A percentile compares a stretch with the other conserved stretches of the same genome.
Conservation (phyloP, 2,329 filamentous ascomycete species). For the Saccharata proteae region DNA sequence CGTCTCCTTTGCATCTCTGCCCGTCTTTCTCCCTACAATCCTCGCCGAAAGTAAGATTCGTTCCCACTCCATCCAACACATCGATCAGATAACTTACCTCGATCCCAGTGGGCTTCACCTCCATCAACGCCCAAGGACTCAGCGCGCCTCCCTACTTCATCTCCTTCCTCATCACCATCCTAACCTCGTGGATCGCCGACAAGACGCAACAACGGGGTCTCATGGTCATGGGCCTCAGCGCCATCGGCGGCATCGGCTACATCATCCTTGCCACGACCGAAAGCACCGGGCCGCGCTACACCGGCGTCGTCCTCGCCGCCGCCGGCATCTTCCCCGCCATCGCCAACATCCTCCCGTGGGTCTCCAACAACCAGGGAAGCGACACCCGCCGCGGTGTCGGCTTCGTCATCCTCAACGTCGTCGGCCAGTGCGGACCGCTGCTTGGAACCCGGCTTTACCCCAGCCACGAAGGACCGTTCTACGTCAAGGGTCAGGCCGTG, state of each 20-base stretch:
- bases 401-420: constrained; percentile 54
- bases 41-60: constrained; percentile 27
- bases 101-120: constrained; percentile 49
- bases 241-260: constrained; percentile 51
- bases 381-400: constrained; percentile 55
- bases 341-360: constrained; percentile 59
- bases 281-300: constrained; percentile 38
- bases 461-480: constrained; percentile 18
- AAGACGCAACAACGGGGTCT: constrained; percentile 50
- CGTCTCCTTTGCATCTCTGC: constrained; percentile 41
- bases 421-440: constrained; percentile 41
- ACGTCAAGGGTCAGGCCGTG: constrained; percentile 22
- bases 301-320: constrained; percentile 43
- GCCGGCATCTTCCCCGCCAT: constrained; percentile 56
- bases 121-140: constrained; percentile 57
- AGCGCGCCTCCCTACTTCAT: constrained; percentile 60
- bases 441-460: constrained; percentile 25
- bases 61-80: background rate
- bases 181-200: constrained; percentile 54
- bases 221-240: constrained; percentile 44
- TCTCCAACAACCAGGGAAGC: constrained; percentile 56
- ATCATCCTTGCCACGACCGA: constrained; percentile 48
- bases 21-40: constrained; percentile 32
- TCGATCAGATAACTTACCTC: background rate
- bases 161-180: constrained; percentile 51